Conservation (phyloP, 1,139 yeast genomes). For the Diutina sp. region DNA sequence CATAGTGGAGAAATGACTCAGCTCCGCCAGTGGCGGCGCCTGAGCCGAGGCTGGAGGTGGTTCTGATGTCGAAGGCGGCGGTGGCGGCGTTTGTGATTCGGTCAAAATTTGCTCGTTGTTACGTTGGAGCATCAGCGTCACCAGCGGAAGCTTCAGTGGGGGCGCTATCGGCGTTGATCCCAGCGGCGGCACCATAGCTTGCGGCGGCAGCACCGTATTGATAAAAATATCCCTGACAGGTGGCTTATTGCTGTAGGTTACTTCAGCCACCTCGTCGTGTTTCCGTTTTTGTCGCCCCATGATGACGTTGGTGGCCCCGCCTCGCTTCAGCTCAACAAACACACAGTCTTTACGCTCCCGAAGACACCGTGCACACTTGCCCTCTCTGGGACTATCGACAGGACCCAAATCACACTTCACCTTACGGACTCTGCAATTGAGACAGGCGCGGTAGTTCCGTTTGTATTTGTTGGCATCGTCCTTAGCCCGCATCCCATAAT, state of each 20-base stretch:
- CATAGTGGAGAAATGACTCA: slow-evolving; percentile 28
- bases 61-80: neutral
- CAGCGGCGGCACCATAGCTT: neutral
- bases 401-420: slow-evolving; percentile 79
- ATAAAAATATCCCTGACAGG: neutral
- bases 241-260: neutral
- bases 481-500: neutral
- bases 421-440: slow-evolving; percentile 71
- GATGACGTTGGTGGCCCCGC: slow-evolving; percentile 17
- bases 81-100: neutral
- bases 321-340: slow-evolving; percentile 1
- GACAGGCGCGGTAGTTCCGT: slow-evolving; percentile 72
- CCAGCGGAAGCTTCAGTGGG: neutral
- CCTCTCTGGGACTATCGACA: slow-evolving; percentile 51
- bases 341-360: slow-evolving; percentile 32
- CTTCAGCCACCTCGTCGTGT: neutral
- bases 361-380: slow-evolving; percentile 74
- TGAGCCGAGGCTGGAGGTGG: neutral
- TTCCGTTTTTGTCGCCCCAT: neutral
- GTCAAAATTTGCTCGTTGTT: neutral
- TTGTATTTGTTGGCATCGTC: slow-evolving; percentile 18
- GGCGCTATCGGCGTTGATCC: neutral
- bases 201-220: neutral
- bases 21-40: neutral
- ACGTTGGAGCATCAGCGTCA: neutral